Percentiles rank a stretch among this genome's conserved stretches.
Evolutionary conservation across 2,329 filamentous ascomycete species (phyloP).

Genomic region (Xenoacremonium recifei): DNA sequence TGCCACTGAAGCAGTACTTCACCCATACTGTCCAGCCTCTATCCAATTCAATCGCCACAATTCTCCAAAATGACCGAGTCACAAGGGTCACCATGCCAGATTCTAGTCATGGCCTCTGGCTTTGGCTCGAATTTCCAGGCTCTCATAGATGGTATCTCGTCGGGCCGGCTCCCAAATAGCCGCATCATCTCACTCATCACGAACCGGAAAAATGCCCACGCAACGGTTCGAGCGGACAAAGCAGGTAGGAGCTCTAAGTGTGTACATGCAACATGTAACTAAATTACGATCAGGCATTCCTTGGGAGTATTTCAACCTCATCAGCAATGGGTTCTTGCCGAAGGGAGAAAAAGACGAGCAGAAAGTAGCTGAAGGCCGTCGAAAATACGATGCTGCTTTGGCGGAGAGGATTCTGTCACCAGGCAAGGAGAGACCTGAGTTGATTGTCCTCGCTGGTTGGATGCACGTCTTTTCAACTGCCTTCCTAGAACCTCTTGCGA

Average conservation of each 20-base stretch:
- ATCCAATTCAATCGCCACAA: too few relatives aligned
- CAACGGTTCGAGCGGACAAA: slow-evolving; percentile 42
- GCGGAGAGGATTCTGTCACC: slow-evolving; percentile 60
- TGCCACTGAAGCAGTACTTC: too few relatives aligned
- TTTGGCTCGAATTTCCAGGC: slow-evolving; percentile 79
- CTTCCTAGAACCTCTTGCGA: slow-evolving; percentile 68
- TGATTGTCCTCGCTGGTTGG: slow-evolving; percentile 82
- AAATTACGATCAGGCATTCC: slow-evolving; percentile 47
- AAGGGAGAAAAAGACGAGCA: slow-evolving; percentile 59
- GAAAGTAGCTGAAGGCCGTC: slow-evolving; percentile 55
- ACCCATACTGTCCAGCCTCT: too few relatives aligned
- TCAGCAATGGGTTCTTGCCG: slow-evolving; percentile 64
- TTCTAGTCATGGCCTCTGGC: slow-evolving; percentile 70
- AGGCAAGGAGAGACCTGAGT: slow-evolving; percentile 56
- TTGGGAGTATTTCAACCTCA: slow-evolving; percentile 77
- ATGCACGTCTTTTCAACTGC: slow-evolving; percentile 76
- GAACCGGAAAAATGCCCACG: slow-evolving; percentile 49
- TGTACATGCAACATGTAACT: neutral
- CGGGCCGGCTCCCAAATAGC: slow-evolving; percentile 38
- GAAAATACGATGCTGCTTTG: slow-evolving; percentile 73
- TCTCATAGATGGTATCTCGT: slow-evolving; percentile 52
- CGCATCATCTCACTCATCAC: slow-evolving; percentile 47
- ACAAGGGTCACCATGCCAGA: slow-evolving; percentile 39
- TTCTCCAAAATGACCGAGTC: slow-evolving; percentile 12
- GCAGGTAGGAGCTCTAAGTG: slow-evolving; percentile 31